Percentiles rank a stretch among this genome's conserved stretches.
These are phyloP conservation scores for Aspergillus fumigatiaffinis DNA, from an alignment of 2,329 filamentous ascomycete genomes.

Conservation along the genomic window DNA sequence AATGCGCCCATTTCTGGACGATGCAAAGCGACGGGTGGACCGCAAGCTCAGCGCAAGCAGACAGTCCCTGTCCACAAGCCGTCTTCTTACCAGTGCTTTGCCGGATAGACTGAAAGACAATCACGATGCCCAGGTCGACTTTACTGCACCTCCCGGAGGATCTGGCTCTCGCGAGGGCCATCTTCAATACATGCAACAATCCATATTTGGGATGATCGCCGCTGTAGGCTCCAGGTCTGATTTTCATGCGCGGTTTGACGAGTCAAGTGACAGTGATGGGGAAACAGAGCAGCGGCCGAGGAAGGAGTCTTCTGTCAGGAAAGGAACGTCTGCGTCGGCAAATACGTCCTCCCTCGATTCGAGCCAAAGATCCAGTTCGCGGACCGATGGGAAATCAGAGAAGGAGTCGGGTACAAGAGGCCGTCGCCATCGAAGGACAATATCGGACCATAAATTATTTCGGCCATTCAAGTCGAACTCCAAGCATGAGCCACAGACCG, in stretches of 20 bases:
- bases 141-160: constrained; percentile 50
- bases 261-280: constrained; percentile 76
- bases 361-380: constrained; percentile 1
- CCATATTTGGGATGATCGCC: constrained; percentile 87
- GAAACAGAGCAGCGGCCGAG: constrained; percentile 35
- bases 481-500: constrained; percentile 20
- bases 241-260: constrained; percentile 77
- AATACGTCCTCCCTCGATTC: constrained; percentile 1
- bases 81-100: constrained; percentile 48
- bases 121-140: constrained; percentile 59
- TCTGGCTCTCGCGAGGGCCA: constrained; percentile 38
- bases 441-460: constrained; percentile 58
- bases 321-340: constrained; percentile 5
- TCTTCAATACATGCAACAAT: constrained; percentile 78
- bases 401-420: constrained; percentile 22
- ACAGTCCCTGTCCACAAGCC: constrained; percentile 39
- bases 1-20: constrained; percentile 38
- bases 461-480: constrained; percentile 60
- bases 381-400: constrained; percentile 1
- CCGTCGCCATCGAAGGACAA: constrained; percentile 53
- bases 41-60: constrained; percentile 42
- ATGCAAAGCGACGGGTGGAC: constrained; percentile 39
- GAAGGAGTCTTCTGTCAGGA: constrained; percentile 4
- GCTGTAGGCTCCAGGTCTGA: constrained; percentile 79
- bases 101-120: constrained; percentile 57